These are phyloP conservation scores for Leccinum subtestaceum DNA, from an alignment of 768 basidiomycete genomes.

Conservation along the genomic window DNA sequence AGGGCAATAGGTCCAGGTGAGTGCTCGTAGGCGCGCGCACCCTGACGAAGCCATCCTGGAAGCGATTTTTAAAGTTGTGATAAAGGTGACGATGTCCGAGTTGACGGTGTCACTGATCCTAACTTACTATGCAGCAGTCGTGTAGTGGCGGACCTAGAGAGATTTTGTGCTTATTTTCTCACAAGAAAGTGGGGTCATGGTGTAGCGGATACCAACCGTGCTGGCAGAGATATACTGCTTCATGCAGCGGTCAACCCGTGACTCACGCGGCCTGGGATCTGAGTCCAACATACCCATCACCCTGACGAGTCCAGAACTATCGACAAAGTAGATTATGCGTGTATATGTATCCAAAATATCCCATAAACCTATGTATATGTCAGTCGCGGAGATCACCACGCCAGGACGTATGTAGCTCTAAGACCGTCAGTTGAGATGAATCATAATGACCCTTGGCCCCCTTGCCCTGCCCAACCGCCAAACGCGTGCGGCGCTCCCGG, in stretches of 20 bases:
- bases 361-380: neutral
- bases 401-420: neutral
- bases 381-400: neutral
- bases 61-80: conserved; percentile 1
- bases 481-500: conserved; percentile 14
- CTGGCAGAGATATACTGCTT: neutral
- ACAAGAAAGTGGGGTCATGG: no score
- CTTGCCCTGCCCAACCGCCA: conserved; percentile 19
- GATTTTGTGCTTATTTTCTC: no score
- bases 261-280: neutral
- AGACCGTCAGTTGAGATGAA: neutral
- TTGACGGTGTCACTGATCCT: neutral
- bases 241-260: neutral
- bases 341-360: conserved; percentile 2
- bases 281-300: neutral
- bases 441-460: conserved; percentile 19
- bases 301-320: neutral
- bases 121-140: neutral
- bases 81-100: neutral
- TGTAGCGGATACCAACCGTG: no score
- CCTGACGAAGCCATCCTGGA: neutral
- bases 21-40: neutral
- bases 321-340: neutral
- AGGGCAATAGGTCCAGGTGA: neutral
- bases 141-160: neutral